Base-by-base conservation (phyloP, 345 rosid species). In the Microthlaspi erraticum region DNA sequence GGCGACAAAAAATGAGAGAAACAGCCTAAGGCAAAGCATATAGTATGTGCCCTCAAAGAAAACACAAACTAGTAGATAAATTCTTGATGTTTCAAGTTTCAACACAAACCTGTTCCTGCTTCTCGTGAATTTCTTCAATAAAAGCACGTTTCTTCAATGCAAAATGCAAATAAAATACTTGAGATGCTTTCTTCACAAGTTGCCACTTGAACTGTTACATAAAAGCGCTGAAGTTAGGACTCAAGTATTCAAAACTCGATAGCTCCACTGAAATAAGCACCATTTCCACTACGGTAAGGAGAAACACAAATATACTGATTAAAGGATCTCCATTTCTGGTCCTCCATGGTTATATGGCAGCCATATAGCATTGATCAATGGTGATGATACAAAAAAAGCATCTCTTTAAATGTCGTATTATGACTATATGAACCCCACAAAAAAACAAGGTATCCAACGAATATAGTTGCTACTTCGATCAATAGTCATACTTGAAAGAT, bases 51-150 rank as follows among this genome's bases (percentile, higher is more conserved):
- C 12, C 8, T 23, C 23, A 19, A 10, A 29, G 5, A 33, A 59
- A 50, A 44, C 31, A 61, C 4, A 74, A 57, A 58, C 16, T 58
- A 42, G 61, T 60, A 43, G 23, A 50, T 45, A 18, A 42, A 14
- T 32, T 18, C 19, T 46, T n/a, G 34, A 41, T 6, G 54, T 26
- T 44, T 2, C 13, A 45, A 52, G 18, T 9, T 65, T 54, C 31
- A 31, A 23, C 55, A 78, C 84, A 63, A 45, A 94, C 99, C 93
- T 94, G 99, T 77, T 94, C 99, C 75, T 94, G 99, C 85, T 88
- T 94, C 90, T 89, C 99, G 3, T 88, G 97, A 79, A 94, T 89
- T 77, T 94, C 99, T 84, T 94, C 98, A 36, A 94, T 75, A 81
- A 94, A 82, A 2, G 86, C 87, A 32, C 99, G 91, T 75, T 80